These are phyloP conservation scores for Vanderwaltozyma yarrowii DNA, from an alignment of 805 yeast species.

Conservation along the genomic window DNA sequence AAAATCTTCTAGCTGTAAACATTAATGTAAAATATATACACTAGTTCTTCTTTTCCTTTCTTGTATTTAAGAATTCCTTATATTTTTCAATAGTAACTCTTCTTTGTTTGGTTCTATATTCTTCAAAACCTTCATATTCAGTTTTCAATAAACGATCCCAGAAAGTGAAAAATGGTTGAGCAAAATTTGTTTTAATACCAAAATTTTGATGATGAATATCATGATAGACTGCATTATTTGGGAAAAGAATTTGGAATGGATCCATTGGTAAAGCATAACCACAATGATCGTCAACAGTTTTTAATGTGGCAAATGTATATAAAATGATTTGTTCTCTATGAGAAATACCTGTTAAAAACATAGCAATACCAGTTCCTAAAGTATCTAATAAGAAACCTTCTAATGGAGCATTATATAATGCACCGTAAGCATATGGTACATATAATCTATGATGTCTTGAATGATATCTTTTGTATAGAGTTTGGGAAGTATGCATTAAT, in stretches of 20 bases:
- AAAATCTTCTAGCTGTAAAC: too few species aligned
- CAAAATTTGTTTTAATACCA: conserved; percentile 86
- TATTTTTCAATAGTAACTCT: conserved; percentile 59
- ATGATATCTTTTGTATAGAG: conserved; percentile 71
- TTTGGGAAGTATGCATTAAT: conserved; percentile 73
- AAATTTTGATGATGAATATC: conserved; percentile 96
- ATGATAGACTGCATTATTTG: conserved; percentile 91
- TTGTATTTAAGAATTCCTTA: conserved; percentile 39
- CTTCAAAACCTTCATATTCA: conserved; percentile 55
- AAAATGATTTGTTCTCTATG: conserved; percentile 69
- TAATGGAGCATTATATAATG: conserved; percentile 84
- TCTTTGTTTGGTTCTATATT: conserved; percentile 40
- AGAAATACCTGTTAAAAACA: conserved; percentile 47
- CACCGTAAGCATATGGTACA: conserved; percentile 96
- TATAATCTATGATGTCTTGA: conserved; percentile 90
- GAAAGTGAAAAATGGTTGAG: conserved; percentile 91
- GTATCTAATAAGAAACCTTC: conserved; percentile 94
- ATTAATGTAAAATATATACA: too few species aligned
- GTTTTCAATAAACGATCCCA: conserved; percentile 79
- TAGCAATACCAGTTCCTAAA: conserved; percentile 81
- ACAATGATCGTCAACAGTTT: conserved; percentile 97
- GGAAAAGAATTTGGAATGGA: conserved; percentile 81
- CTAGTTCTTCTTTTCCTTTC: conserved; percentile 7
- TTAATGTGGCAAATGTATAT: conserved; percentile 83
- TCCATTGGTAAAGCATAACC: conserved; percentile 94